Conservation (phyloP, 495 filamentous ascomycete species). For the Apiosordaria backusii region DNA sequence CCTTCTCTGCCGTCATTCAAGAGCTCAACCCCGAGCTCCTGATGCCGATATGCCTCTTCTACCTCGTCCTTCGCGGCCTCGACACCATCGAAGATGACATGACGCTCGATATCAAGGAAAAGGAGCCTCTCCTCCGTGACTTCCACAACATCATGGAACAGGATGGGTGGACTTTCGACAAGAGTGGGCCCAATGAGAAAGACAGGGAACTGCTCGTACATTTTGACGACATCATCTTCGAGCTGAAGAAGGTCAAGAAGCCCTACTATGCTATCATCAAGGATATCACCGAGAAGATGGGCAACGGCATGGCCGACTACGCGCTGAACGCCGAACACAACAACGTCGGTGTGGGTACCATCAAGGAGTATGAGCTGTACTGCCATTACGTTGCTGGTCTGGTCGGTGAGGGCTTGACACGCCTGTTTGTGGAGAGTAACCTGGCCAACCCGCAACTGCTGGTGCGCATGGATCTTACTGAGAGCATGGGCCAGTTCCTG, state of each 20-base stretch:
- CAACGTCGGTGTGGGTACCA: constrained; percentile 71
- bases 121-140: constrained; percentile 80
- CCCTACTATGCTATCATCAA: constrained; percentile 81
- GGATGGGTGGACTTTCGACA: constrained; percentile 86
- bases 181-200: constrained; percentile 87
- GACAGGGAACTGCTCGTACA: constrained; percentile 87
- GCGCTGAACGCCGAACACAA: constrained; percentile 76
- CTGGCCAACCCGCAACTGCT: constrained; percentile 84
- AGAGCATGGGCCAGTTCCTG: constrained; percentile 94
- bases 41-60: constrained; percentile 88
- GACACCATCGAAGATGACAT: constrained; percentile 99
- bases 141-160: constrained; percentile 74
- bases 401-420: constrained; percentile 89
- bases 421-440: constrained; percentile 81
- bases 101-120: constrained; percentile 73
- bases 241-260: constrained; percentile 86
- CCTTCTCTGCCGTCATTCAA: constrained; percentile 89
- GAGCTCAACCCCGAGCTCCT: constrained; percentile 93
- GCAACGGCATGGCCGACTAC: constrained; percentile 97
- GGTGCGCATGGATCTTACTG: constrained; percentile 72
- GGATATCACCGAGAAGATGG: constrained; percentile 94
- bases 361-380: constrained; percentile 89
- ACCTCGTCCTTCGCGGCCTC: constrained; percentile 81
- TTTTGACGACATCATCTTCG: constrained; percentile 79
- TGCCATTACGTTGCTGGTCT: constrained; percentile 98